These are phyloP conservation scores for Candida ovalis DNA, from an alignment of 805 yeast species.

Conservation along the genomic window DNA sequence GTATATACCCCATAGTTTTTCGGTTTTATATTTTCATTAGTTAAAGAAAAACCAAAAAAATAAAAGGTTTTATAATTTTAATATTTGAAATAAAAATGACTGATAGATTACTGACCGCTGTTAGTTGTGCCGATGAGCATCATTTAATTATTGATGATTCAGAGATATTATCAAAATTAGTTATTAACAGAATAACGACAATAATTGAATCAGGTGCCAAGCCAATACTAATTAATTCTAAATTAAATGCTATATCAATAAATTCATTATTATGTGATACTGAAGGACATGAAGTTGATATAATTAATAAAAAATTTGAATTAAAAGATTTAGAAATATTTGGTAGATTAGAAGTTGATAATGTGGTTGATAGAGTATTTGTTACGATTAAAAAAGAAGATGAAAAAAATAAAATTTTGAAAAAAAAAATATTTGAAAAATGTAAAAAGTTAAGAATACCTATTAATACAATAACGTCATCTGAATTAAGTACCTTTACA, in stretches of 20 bases:
- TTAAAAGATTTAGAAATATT: slow-evolving; percentile 44
- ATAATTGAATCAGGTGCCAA: slow-evolving; percentile 52
- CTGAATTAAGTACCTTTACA: slow-evolving; percentile 71
- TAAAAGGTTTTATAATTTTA: too few species aligned
- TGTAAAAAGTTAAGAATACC: slow-evolving; percentile 74
- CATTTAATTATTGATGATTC: slow-evolving; percentile 56
- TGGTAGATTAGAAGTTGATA: slow-evolving; percentile 63
- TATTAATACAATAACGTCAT: slow-evolving; percentile 70
- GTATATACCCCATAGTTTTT: not conserved
- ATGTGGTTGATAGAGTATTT: slow-evolving; percentile 73
- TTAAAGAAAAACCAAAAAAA: too few species aligned
- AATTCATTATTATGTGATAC: slow-evolving; percentile 15
- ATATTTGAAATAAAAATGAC: not conserved
- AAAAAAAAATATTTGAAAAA: slow-evolving; percentile 39
- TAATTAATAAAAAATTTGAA: slow-evolving; percentile 32
- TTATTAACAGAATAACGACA: slow-evolving; percentile 44
- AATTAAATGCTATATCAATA: slow-evolving; percentile 14
- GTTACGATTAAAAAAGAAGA: slow-evolving; percentile 39
- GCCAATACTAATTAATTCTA: slow-evolving; percentile 45
- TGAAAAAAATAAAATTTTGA: slow-evolving; percentile 23
- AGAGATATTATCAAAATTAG: slow-evolving; percentile 33
- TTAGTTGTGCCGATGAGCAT: slow-evolving; percentile 44
- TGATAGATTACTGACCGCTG: slow-evolving; percentile 35
- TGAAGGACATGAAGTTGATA: slow-evolving; percentile 9
- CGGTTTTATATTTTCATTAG: too few species aligned